Base-by-base conservation (phyloP, 2,329 filamentous ascomycete genomes). In the Diaporthe sp. region DNA sequence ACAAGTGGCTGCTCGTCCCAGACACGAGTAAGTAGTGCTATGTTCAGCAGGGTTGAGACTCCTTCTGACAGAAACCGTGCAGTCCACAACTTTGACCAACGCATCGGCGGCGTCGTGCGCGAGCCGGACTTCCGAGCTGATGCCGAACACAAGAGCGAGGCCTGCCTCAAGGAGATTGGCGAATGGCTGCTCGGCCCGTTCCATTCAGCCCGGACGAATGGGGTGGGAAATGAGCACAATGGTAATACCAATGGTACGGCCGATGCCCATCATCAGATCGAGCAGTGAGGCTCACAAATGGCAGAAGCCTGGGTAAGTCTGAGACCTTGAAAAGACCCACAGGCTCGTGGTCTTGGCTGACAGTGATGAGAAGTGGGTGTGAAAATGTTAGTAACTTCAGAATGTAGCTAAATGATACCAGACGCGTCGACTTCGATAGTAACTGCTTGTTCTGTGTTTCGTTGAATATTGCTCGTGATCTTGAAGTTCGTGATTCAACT, bases 41-140 rank as follows among this genome's bases (percentile, higher is more conserved):
- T 13, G 6, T 8, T 13, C 3, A 5, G 13, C 4, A 8, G 1
- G 1, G 7, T 5, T 17, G 19, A 3, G 7, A 6, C 13, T 3
- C 6, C 9, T 28, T 6, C 65, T 70, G n/a, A 70, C 34, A 9
- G 9, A 1, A 42, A 13, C 6, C 8, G 7, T 31, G 9, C n/a
- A 70, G 65, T 74, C 44, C 72, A 74, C 19, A 74, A 74, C 44
- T 74, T 74, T 34, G 72, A 74, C 34, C 72, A 74, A 15, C 72
- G 72, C 17, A 74, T 74, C 6, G 72, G 72, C 4, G 72, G 72
- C 6, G 72, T 74, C 4, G 62, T 74, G 13, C 72, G 72, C 13
- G 72, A 74, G 28, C 65, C 62, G 2, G 72, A 74, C 39, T 74
- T 74, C 44, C 72, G 72, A n/a, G 62, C 62, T n/a, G 72, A 74